phyloP scores from a whole-genome alignment of 768 basidiomycete genomes.

The Tricholoma saponaceum region DNA sequence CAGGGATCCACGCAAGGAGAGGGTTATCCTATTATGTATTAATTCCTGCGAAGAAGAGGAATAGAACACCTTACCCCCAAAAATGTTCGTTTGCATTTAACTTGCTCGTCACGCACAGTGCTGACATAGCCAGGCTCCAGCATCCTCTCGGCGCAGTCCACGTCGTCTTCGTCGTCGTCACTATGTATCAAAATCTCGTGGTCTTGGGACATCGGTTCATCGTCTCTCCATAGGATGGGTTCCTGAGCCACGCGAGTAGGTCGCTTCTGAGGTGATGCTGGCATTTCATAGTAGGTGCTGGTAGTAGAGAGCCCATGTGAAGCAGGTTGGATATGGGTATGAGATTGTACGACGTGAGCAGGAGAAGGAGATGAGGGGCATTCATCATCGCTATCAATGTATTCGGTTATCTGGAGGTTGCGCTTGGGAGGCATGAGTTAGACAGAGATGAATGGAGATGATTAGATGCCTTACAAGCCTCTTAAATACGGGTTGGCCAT shows the following conservation, averaged over 20 bases:
- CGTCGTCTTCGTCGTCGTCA: background rate
- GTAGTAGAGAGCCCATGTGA: background rate
- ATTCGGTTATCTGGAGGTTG: background rate
- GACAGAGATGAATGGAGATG: background rate
- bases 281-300: background rate
- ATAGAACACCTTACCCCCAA: background rate
- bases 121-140: too few relatives aligned
- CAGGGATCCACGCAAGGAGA: background rate
- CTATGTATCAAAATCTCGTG: background rate
- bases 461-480: background rate
- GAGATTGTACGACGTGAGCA: background rate
- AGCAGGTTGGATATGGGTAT: background rate
- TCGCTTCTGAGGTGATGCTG: background rate
- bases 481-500: too few relatives aligned
- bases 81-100: background rate
- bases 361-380: background rate
- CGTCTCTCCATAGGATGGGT: background rate
- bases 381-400: background rate
- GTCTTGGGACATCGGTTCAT: background rate
- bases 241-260: background rate
- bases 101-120: background rate
- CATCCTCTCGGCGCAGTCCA: background rate
- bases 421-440: background rate
- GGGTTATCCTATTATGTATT: constrained; percentile 2
- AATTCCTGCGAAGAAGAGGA: background rate